Base-by-base conservation (phyloP, 2,329 filamentous ascomycete genomes). In the Dissoconium aciculare region DNA sequence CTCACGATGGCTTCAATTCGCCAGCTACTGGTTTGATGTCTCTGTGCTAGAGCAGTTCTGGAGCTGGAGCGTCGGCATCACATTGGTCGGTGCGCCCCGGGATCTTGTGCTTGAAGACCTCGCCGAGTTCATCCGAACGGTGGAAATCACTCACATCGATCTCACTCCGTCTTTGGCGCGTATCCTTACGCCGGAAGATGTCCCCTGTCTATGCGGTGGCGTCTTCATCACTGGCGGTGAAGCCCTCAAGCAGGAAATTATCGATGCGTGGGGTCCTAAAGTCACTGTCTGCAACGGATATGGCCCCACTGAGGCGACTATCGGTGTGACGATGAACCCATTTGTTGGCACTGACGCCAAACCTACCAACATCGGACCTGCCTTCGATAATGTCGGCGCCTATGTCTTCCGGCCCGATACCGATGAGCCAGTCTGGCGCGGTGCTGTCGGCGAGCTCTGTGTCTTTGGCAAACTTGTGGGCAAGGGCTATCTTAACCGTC, bases 141-240 rank as follows among this genome's bases (percentile, higher is more conserved):
- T 92, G 3, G 57, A 63, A 5, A 87, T 94, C 39, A 93, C 85
- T 0, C 85, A 94, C 47, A 83, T 94, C 32, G 85, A 94, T 52
- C 62, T 94, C 3, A 94, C 85, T 0, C 87, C 85, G 0, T 92
- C 82, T 51, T 61, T 94, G 11, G 85, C 85, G 2, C 69, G 79
- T 4, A 61, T 92, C 6, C 57, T 89, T 1, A 74, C 77, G 35
- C 87, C 85, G 0, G 66, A 80, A 17, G 78, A 91, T 26, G 80
- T 87, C 0, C 84, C 85, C 2, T 77, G 67, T 15, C 60, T 94
- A 1, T 82, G 78, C 41, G 68, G 67, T 27, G 84, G 87, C 3
- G 79, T 93, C 0, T 94, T 94, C 51, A 93, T 94, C 41, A 93
- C 85, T 0, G 85, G 87, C 5, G 85, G 85, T 2, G 85, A 94